Base-by-base conservation (phyloP, 805 yeast genomes). In the Wickerhamomyces strasburgensis region DNA sequence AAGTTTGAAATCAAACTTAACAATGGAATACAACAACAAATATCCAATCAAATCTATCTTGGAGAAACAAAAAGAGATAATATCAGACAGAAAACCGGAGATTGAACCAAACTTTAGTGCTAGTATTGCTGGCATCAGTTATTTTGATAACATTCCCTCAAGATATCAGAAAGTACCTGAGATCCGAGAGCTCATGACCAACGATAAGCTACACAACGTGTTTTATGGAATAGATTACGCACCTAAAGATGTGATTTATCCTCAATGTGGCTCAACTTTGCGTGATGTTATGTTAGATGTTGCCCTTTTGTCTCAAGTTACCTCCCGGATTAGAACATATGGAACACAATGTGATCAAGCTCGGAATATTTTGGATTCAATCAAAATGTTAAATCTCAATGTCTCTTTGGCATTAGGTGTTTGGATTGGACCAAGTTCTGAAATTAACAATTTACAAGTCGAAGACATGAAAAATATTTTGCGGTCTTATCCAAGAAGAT, bases 341-440 rank as follows among this genome's bases (percentile, higher is more conserved):
- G 82, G 84, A 0, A 70, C 78, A 36, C 82, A 76, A 44, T 80
- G 88, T 45, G 54, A 67, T 25, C 86, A 80, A 51, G 69, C 72
- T 0, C 70, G 65, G 10, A 54, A 58, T 25, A 70, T 79, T 10
- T 56, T 82, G 31, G 70, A 72, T 9, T 72, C 85, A 0, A 72
- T 83, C 9, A 52, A 60, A 27, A 65, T 64, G 4, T 55, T 78
- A 35, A 60, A 70, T 14, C 53, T 80, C 28, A 70, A 78, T 41
- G 64, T 80, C 66, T 72, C 78, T 0, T 47, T 83, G 16, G 57
- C 83, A 0, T 48, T 80, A 40, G 87, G 87, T 1, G 70, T 82
- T 2, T 76, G 84, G 83, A 71, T 80, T 28, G 75, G 78, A 0
- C 43, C 48, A 1, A 62, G 75, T 51, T 61, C 68, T 5, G 54